phyloP scores from a whole-genome alignment of 2,329 filamentous ascomycete species.

The Alternaria ventricosa region DNA sequence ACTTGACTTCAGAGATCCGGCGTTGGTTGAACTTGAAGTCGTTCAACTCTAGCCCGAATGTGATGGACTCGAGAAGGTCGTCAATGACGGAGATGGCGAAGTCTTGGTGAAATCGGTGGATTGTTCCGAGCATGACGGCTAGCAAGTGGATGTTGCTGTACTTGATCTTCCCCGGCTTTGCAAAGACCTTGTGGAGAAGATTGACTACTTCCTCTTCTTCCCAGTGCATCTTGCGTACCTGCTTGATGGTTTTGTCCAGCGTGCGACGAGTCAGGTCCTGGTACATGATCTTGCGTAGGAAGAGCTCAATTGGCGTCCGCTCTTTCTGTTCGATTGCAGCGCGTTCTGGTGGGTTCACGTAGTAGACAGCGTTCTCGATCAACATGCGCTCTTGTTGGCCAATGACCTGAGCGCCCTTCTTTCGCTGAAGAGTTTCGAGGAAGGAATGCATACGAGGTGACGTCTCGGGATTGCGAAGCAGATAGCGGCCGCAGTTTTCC shows the following conservation, averaged over 20 bases:
- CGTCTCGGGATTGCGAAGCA: constrained; percentile 91
- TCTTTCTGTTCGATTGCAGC: constrained; percentile 97
- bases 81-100: constrained; percentile 94
- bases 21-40: constrained; percentile 98
- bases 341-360: constrained; percentile 92
- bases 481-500: constrained; percentile 94
- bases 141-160: constrained; percentile 96
- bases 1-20: constrained; percentile 93
- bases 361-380: constrained; percentile 97
- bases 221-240: constrained; percentile 95
- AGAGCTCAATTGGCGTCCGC: constrained; percentile 88
- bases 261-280: constrained; percentile 93
- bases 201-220: constrained; percentile 86
- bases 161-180: constrained; percentile 95
- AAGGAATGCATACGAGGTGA: constrained; percentile 93
- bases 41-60: constrained; percentile 87
- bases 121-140: constrained; percentile 83
- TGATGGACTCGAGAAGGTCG: constrained; percentile 86
- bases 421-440: constrained; percentile 90
- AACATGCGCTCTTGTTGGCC: constrained; percentile 97
- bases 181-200: constrained; percentile 88
- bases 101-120: constrained; percentile 89
- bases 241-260: constrained; percentile 90
- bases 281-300: constrained; percentile 91
- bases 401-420: constrained; percentile 94